Percentiles rank a stretch among this genome's conserved stretches.
Conservation (phyloP, 176 grass and related monocot genomes). For the Calamus simplicifolius region DNA sequence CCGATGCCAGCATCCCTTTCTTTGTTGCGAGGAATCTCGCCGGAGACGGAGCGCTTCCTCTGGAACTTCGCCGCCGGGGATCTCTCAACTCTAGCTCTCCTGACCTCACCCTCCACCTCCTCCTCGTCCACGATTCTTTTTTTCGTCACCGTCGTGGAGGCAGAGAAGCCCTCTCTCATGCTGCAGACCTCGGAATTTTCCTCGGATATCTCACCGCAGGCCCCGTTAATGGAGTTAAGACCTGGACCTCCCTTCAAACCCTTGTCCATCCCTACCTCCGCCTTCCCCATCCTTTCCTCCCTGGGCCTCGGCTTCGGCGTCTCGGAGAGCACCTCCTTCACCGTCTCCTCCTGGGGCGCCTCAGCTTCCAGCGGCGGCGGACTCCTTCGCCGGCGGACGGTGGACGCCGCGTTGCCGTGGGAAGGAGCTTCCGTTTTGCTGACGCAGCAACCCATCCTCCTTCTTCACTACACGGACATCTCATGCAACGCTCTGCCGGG, state of each 20-base stretch:
- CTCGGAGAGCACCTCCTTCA: constrained; percentile 90
- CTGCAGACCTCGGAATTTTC: constrained; percentile 18
- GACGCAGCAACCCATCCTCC: constrained; percentile 61
- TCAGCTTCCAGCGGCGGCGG: constrained; percentile 35
- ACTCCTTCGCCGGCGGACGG: constrained; percentile 21
- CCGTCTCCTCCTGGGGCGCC: constrained; percentile 57
- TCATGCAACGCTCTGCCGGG: constrained; percentile 10
- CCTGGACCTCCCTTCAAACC: no score
- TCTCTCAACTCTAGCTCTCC: constrained; percentile 30
- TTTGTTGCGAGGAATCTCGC: constrained; percentile 34
- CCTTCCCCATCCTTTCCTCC: not conserved
- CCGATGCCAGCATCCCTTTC: constrained; percentile 27
- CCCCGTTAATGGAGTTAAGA: no score
- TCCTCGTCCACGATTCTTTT: constrained; percentile 19
- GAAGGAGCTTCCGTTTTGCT: constrained; percentile 34
- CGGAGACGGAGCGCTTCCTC: constrained; percentile 49
- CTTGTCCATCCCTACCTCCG: no score
- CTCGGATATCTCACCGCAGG: constrained; percentile 13
- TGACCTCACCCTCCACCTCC: constrained; percentile 38
- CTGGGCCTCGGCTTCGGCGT: constrained; percentile 23
- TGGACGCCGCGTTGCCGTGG: not conserved
- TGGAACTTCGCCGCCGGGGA: constrained; percentile 28
- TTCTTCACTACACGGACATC: constrained; percentile 34
- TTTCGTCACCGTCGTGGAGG: constrained; percentile 20
- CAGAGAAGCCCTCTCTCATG: constrained; percentile 23